Evolutionary conservation across 305 asterid genomes (phyloP).

Genomic region (Fraxinus albicans): DNA sequence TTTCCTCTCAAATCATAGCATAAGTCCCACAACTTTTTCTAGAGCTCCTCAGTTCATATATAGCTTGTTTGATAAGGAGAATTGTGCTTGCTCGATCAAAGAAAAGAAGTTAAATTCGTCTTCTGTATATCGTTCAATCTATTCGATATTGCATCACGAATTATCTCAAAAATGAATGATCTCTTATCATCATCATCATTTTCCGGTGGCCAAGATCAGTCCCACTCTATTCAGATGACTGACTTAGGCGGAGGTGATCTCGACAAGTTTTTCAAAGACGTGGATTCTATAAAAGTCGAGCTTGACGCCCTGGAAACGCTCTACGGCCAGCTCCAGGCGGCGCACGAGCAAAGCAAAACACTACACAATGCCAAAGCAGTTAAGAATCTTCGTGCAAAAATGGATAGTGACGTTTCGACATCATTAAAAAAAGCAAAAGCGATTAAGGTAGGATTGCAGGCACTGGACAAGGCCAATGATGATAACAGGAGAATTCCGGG

Average conservation of each 20-base stretch:
- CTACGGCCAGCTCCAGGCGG: background rate
- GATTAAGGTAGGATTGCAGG: constrained; percentile 56
- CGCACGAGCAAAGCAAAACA: background rate
- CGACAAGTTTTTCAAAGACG: background rate
- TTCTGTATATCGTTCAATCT: background rate
- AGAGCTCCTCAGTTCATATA: background rate
- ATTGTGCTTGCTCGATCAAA: background rate
- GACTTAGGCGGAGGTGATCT: background rate
- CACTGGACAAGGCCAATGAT: constrained; percentile 56
- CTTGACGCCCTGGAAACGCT: background rate
- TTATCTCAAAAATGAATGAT: background rate
- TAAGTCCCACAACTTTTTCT: background rate
- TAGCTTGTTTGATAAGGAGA: background rate
- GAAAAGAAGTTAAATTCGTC: too few species aligned
- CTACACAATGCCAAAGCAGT: background rate
- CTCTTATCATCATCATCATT: background rate
- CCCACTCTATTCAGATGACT: background rate
- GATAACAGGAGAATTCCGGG: constrained; percentile 58
- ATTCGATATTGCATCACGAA: background rate
- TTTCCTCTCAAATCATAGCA: background rate
- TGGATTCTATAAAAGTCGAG: background rate
- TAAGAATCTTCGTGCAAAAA: background rate
- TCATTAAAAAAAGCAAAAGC: constrained; percentile 55
- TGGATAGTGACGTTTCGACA: constrained; percentile 26
- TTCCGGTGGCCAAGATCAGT: background rate